These are phyloP conservation scores for Euphorbia corollata DNA, from an alignment of 441 rosid genomes.

Conservation along the genomic window DNA sequence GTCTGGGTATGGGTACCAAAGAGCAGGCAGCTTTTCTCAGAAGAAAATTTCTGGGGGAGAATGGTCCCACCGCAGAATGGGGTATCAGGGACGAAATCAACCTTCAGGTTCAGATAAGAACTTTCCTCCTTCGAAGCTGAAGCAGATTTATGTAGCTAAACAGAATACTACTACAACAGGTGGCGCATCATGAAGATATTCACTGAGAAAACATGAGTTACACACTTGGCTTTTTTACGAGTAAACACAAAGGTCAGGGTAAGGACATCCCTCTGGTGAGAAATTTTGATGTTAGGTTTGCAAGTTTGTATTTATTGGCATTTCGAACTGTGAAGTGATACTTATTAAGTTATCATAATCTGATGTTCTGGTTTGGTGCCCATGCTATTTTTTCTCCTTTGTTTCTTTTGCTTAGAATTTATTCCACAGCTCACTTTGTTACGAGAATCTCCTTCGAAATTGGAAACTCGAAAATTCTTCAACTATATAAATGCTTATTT, in stretches of 20 bases:
- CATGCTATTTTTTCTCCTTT: neutral
- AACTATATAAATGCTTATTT: too few species aligned
- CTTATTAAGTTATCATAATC: neutral
- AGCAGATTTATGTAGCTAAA: conserved; percentile 97
- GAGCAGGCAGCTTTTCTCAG: conserved; percentile 42
- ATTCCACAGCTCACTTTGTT: too few species aligned
- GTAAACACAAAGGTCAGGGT: neutral
- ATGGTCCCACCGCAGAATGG: conserved; percentile 59
- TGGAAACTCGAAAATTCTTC: too few species aligned
- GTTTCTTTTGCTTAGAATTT: too few species aligned
- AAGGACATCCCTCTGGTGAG: conserved; percentile 13
- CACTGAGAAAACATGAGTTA: neutral
- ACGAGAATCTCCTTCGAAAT: too few species aligned
- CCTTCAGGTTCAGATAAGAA: conserved; percentile 52
- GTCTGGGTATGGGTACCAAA: conserved; percentile 39
- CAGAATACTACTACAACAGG: conserved; percentile 39
- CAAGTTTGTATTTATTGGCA: conserved; percentile 10
- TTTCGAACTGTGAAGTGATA: neutral
- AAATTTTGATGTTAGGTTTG: conserved; percentile 16
- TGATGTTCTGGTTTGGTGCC: conserved; percentile 3
- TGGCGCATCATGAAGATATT: conserved; percentile 28
- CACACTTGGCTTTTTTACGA: conserved; percentile 8
- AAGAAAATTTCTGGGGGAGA: conserved; percentile 39
- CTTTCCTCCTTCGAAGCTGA: conserved; percentile 53
- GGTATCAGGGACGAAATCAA: conserved; percentile 73